A percentile compares a stretch with the other conserved stretches of the same genome.
These are phyloP conservation scores for Neopestalotiopsis sp. DNA, from an alignment of 2,329 filamentous ascomycete species.

Conservation along the genomic window DNA sequence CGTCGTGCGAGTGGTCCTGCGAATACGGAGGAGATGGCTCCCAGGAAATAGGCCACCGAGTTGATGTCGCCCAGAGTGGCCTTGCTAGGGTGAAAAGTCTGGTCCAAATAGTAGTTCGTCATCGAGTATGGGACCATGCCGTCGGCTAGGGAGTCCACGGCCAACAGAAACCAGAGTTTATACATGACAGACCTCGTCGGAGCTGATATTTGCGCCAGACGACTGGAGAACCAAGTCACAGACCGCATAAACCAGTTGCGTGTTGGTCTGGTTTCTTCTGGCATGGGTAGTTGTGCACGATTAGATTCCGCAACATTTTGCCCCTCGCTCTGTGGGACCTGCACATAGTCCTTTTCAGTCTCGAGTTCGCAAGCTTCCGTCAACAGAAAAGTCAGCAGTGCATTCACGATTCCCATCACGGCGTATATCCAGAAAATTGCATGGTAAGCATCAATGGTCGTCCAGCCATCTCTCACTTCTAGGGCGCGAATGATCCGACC, in stretches of 20 bases:
- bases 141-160: slow-evolving; percentile 68
- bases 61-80: slow-evolving; percentile 65
- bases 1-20: slow-evolving; percentile 62
- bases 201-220: slow-evolving; percentile 60
- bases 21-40: slow-evolving; percentile 59
- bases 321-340: slow-evolving; percentile 27
- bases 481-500: slow-evolving; percentile 58
- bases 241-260: slow-evolving; percentile 24
- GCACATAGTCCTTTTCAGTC: slow-evolving; percentile 29
- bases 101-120: slow-evolving; percentile 64
- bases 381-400: slow-evolving; percentile 50
- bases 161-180: slow-evolving; percentile 68
- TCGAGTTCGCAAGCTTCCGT: slow-evolving; percentile 57
- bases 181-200: slow-evolving; percentile 65
- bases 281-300: not conserved
- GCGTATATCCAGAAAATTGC: slow-evolving; percentile 64
- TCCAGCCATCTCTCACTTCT: slow-evolving; percentile 51
- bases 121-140: slow-evolving; percentile 67
- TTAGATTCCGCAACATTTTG: slow-evolving; percentile 17
- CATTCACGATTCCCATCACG: slow-evolving; percentile 58
- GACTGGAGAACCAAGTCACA: slow-evolving; percentile 37
- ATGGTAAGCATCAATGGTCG: slow-evolving; percentile 58
- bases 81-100: slow-evolving; percentile 61
- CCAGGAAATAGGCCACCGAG: slow-evolving; percentile 59
- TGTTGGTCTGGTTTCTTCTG: slow-evolving; percentile 8